Conservation (phyloP, 1,284 basidiomycete genomes). For the Golubevia pallescens region DNA sequence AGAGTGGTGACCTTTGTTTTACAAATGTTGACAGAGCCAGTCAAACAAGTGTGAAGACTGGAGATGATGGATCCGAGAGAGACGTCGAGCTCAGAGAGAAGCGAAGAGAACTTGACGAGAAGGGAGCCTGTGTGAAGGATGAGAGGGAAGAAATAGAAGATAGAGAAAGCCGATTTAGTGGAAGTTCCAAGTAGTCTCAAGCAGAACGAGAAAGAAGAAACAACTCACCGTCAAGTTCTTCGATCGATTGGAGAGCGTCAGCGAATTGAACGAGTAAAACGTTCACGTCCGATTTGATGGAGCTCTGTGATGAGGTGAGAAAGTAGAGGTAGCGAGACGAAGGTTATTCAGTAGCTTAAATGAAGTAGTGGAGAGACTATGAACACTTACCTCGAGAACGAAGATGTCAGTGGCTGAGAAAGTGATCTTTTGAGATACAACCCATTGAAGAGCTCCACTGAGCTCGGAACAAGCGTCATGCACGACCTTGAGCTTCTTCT, state of each 20-base stretch:
- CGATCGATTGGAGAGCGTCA: too few relatives aligned
- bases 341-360: too few relatives aligned
- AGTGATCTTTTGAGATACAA: neutral
- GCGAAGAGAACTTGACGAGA: neutral
- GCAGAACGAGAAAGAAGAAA: too few relatives aligned
- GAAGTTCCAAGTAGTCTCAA: too few relatives aligned
- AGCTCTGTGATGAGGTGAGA: too few relatives aligned
- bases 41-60: neutral
- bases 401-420: neutral
- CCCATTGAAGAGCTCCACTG: neutral
- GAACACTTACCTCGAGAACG: neutral
- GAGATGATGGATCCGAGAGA: neutral
- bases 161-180: too few relatives aligned
- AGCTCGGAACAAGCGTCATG: neutral
- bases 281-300: too few relatives aligned
- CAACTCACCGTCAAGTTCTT: too few relatives aligned
- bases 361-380: too few relatives aligned
- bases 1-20: neutral
- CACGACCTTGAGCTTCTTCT: neutral
- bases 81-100: neutral
- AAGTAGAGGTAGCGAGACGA: too few relatives aligned
- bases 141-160: neutral
- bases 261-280: too few relatives aligned
- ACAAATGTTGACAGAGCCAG: neutral
- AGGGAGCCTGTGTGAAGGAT: neutral